Evolutionary conservation across 352 stramenopile species (phyloP).

Genomic region (Phytopythium helicoides): DNA sequence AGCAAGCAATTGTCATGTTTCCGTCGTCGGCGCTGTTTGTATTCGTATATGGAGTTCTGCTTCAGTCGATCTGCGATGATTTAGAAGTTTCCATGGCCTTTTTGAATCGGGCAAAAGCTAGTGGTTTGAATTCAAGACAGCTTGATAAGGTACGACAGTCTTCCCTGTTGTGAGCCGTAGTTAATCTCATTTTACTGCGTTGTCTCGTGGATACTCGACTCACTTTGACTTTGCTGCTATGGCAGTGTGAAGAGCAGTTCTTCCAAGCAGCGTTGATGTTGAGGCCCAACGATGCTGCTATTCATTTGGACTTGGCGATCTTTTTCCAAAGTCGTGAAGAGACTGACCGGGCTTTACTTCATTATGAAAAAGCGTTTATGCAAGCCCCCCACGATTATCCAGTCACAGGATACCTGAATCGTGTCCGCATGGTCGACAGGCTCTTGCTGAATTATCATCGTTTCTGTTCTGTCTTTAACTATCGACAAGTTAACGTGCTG

Average conservation of each 20-base stretch:
- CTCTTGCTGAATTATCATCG: slow-evolving; percentile 70
- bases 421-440: slow-evolving; percentile 51
- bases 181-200: neutral
- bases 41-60: slow-evolving; percentile 39
- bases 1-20: slow-evolving; percentile 37
- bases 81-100: slow-evolving; percentile 29
- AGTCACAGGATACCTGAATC: slow-evolving; percentile 58
- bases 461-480: slow-evolving; percentile 70
- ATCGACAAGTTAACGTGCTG: slow-evolving; percentile 45
- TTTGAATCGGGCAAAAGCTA: slow-evolving; percentile 19
- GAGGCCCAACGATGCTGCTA: slow-evolving; percentile 40
- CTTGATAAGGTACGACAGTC: slow-evolving; percentile 29
- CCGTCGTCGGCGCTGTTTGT: slow-evolving; percentile 31
- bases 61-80: slow-evolving; percentile 46
- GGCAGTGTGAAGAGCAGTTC: slow-evolving; percentile 45
- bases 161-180: neutral
- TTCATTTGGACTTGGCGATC: slow-evolving; percentile 54
- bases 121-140: slow-evolving; percentile 21
- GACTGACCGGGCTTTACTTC: slow-evolving; percentile 39
- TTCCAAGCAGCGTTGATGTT: slow-evolving; percentile 54
- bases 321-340: slow-evolving; percentile 48
- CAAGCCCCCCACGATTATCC: slow-evolving; percentile 40
- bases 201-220: too few species aligned
- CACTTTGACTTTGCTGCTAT: neutral
- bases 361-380: slow-evolving; percentile 46